Base-by-base conservation (phyloP, 345 rosid genomes). In the Eucalyptus rudis region DNA sequence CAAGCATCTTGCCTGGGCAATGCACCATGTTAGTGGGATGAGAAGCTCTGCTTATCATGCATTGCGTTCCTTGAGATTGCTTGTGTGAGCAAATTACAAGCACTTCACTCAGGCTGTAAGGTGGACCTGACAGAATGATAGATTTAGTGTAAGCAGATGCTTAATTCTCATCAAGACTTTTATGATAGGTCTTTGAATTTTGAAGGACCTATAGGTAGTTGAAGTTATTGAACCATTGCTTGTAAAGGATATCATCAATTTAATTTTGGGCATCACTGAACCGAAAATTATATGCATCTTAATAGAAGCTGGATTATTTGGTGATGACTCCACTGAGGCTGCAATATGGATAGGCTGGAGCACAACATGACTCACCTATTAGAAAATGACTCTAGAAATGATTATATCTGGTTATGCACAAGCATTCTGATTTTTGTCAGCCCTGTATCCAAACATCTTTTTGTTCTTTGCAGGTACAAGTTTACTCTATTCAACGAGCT, bases 401-500 rank as follows among this genome's bases (percentile, higher is more conserved):
- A 10, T 76, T 76, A 40, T 76, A 76, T 40, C 84, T 76, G 84
- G 84, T 76, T 20, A 5, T 71, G 81, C 84, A 10, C 84, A 76
- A 76, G 47, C 47, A 76, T 76, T 76, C 45, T 76, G 84, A 15
- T 76, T 76, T 40, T 76, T 40, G 83, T 76, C 47, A 40, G 84
- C 47, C 84, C 84, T 11, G 47, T 76, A 76, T 76, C 84, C 84
- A 76, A 76, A 3, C 62, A 22, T 86, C 27, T 52, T 52, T 43
- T 50, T 47, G 54, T 86, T 47, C 44, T 90, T 89, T 92, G 90
- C 92, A 96, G 99, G 99, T 98, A 98, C 92, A 96, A 96, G 91
- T 96, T 98, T 92, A 98, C 99, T 49, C 90, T 98, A 90, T 98
- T 98, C 89, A 98, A 98, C 87, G 99, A 98, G 93, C 99, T 98